Evolutionary conservation across 2,329 filamentous ascomycete genomes (phyloP), one percentile per base, ranked within the genome.

Genomic region (Domatiomyces globalis): DNA sequence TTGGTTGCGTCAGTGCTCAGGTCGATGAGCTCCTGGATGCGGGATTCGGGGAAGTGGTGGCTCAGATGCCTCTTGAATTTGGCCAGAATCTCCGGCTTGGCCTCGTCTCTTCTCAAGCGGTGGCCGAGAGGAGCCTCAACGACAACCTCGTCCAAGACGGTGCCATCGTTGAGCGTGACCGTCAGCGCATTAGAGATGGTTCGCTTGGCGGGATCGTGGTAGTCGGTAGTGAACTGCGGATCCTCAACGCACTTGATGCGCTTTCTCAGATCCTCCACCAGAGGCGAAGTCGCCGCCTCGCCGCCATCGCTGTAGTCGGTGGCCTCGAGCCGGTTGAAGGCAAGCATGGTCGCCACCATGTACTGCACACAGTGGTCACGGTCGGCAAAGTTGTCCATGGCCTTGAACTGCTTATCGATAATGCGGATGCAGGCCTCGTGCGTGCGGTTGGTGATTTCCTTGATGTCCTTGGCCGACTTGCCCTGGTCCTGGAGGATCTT

Each of bases 341-440:
- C 84, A 61, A 98, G 84, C 88, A 96, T 96, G 64, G 87, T 88
- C 58, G 89, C 49, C 66, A 87, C 86, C 92, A 98, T 98, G 80
- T 98, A 98, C 70, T 96, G 92, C 61, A 98, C 90, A 74, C 92
- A 98, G 79, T 98, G 92, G 72, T 98, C 92, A 65, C 92, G 88
- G 73, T 98, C 92, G 65, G 92, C 92, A 66, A 96, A 98, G 81
- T 98, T 98, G 77, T 95, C 89, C 87, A 98, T 94, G 62, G 89
- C 83, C 80, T 95, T 96, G 79, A 95, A 94, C 74, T 98, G 92
- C 79, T 98, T 98, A 80, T 98, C 92, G 65, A 98, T 98, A 73
- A 98, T 98, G 64, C 92, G 88, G 67, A 98, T 81, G 75, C 92
- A 96, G 53, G 92, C 92, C 73, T 98, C 92, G 74, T 98, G 92